A percentile compares a stretch with the other conserved stretches of the same genome.
Conservation (phyloP, 306 rosid species). For the Styphnolobium japonicum region DNA sequence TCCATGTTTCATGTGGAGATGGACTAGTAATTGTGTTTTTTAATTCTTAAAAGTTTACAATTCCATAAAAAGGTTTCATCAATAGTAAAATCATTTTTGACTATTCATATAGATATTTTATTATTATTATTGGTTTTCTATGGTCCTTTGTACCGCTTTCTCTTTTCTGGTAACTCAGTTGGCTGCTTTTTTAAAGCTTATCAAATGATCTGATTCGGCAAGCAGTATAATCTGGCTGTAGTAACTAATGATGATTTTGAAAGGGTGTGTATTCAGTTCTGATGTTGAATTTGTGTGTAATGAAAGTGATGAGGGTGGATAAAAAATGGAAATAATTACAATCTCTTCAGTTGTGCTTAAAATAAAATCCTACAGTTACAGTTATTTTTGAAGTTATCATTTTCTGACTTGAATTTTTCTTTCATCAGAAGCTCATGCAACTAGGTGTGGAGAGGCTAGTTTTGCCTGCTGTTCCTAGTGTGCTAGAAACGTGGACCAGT, state of each 20-base stretch:
- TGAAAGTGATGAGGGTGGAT: background rate
- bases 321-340: background rate
- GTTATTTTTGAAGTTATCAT: background rate
- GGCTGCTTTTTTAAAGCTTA: background rate
- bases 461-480: constrained; percentile 79
- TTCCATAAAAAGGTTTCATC: background rate
- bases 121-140: background rate
- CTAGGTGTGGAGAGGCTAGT: constrained; percentile 79
- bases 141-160: background rate
- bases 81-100: background rate
- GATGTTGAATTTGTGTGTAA: background rate
- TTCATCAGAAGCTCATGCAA: constrained; percentile 60
- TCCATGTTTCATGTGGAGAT: background rate
- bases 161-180: background rate
- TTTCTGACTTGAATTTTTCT: constrained; percentile 5
- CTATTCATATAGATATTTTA: background rate
- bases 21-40: background rate
- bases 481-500: constrained; percentile 72
- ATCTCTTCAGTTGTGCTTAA: background rate
- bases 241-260: background rate
- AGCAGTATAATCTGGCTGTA: background rate
- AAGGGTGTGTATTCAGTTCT: background rate
- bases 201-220: background rate
- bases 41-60: too few species aligned
- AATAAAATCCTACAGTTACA: background rate